Conservation (phyloP, 345 rosid species). For the Psidium friedrichsthalianum region DNA sequence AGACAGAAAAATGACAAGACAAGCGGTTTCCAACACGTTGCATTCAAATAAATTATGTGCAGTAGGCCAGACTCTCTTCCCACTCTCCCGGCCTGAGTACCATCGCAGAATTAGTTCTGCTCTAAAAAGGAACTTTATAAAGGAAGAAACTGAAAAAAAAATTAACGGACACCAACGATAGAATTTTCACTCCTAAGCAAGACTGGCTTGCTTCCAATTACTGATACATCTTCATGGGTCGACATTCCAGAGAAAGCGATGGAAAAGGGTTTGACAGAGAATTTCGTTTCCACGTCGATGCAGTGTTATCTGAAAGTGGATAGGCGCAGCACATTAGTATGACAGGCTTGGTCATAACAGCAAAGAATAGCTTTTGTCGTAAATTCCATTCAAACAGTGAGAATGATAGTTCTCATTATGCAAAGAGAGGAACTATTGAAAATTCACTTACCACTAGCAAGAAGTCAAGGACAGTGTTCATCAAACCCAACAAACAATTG, state of each 20-base stretch:
- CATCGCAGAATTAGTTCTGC: not conserved
- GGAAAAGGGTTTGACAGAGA: not conserved
- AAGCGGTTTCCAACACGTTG: not conserved
- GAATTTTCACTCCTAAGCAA: not conserved
- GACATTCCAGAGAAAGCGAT: not conserved
- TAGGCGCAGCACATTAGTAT: not conserved
- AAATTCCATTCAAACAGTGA: not conserved
- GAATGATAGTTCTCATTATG: not conserved
- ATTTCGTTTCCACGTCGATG: not conserved
- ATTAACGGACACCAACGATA: not conserved
- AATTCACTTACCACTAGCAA: not conserved
- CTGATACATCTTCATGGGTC: not conserved
- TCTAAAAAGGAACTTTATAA: not conserved
- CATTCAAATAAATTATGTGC: not conserved
- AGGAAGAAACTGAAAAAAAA: not conserved
- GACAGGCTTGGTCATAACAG: not conserved
- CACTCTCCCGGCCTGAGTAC: rapidly evolving
- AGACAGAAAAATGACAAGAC: not conserved
- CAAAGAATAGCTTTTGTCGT: not conserved
- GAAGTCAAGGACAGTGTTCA: not conserved
- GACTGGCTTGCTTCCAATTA: not conserved
- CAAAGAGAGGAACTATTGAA: not conserved
- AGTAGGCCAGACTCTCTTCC: not conserved
- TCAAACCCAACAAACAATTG: not conserved
- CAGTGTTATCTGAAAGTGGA: not conserved